Base-by-base conservation (phyloP, 306 rosid genomes). In the Medicago lupulina region DNA sequence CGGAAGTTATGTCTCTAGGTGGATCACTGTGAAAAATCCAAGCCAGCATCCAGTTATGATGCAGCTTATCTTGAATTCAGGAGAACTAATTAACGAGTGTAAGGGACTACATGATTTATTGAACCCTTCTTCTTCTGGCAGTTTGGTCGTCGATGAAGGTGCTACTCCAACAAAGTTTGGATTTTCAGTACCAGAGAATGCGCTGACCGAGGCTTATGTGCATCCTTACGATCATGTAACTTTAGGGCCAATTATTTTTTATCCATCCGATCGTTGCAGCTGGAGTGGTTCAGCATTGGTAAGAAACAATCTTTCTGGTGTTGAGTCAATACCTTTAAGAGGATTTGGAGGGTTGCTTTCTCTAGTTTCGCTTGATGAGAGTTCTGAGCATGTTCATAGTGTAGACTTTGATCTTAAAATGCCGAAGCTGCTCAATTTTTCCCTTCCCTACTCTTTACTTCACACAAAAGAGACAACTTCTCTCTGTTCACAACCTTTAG, bases 221-320 rank as follows among this genome's bases (percentile, higher is more conserved):
- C 96, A 84, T 39, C 97, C 98, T 55, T 43, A 85, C 43, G 88
- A 84, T 51, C 63, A 47, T 47, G 93, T 82, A 77, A 86, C 88
- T 79, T 82, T 95, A 55, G 98, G 98, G 81, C 97, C 97, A 38
- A 78, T 95, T 78, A 47, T 81, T 49, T 94, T 91, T 82, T 84
- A 81, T 73, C 98, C 98, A 81, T 91, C 93, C 5, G 81, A 77
- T 74, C 81, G 88, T 62, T 94, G 98, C 67, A 74, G 81, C 69
- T 94, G 97, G 97, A 88, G 84, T 83, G 90, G 97, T 85, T 94
- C 98, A 6, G 97, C 89, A 65, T 81, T 94, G 80, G 82, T 94
- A 81, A 91, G 98, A 78, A 94, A 91, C 87, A 94, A 91, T 85
- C 95, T 94, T 65, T 88, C 98, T 23, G 98, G 98, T 43, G 96